A percentile compares a stretch with the other conserved stretches of the same genome.
Evolutionary conservation across 73 alveolate species (phyloP).

Genomic region (Tetrahymena elliotti): DNA sequence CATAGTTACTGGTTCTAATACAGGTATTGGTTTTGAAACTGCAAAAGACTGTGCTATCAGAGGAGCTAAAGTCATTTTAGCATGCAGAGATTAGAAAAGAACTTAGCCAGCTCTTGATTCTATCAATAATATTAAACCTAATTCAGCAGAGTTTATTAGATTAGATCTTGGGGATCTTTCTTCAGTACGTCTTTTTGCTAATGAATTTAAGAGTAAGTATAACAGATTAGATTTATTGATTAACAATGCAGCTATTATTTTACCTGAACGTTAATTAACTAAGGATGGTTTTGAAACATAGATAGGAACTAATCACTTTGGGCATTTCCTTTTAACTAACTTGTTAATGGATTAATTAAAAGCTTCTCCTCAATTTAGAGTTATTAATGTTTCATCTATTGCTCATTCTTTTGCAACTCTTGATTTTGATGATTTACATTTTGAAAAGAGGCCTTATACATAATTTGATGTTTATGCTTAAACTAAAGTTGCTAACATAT

Average conservation of each 20-base stretch:
- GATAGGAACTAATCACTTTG: slow-evolving; percentile 40
- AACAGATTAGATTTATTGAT: slow-evolving; percentile 9
- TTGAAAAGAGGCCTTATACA: not conserved
- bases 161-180: slow-evolving; percentile 1
- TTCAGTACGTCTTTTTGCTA: not conserved
- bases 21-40: slow-evolving; percentile 16
- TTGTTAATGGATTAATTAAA: not conserved
- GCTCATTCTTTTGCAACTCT: not conserved
- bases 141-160: not conserved
- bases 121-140: not conserved
- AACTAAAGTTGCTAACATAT: slow-evolving; percentile 1
- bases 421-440: slow-evolving; percentile 4
- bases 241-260: slow-evolving; percentile 25
- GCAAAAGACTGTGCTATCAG: not conserved
- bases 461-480: slow-evolving; percentile 3
- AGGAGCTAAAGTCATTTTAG: slow-evolving; percentile 2
- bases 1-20: slow-evolving; percentile 13
- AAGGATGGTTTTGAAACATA: slow-evolving; percentile 4
- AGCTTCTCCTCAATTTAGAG: slow-evolving; percentile 8
- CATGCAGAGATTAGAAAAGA: not conserved
- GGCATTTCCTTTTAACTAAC: slow-evolving; percentile 27
- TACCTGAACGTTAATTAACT: slow-evolving; percentile 4
- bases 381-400: slow-evolving; percentile 23
- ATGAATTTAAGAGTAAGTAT: not conserved
- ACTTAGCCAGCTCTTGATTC: not conserved